Evolutionary conservation across 2,329 filamentous ascomycete species (phyloP).

Genomic region (Plectosphaerella cucumerina): DNA sequence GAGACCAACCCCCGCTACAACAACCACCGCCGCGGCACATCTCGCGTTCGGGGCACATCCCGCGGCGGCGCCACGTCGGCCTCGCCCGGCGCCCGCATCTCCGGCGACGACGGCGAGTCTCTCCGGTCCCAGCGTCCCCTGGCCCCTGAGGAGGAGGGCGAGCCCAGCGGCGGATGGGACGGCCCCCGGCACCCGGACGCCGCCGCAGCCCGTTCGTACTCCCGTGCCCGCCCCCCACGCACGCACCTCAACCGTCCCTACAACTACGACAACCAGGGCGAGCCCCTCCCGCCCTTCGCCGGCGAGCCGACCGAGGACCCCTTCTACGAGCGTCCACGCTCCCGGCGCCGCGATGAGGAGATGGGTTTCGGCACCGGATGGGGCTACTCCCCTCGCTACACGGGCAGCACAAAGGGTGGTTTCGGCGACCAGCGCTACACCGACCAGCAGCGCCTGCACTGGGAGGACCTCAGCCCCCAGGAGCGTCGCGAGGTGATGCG

Average conservation of each 20-base stretch:
- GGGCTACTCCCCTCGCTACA: slow-evolving; percentile 5
- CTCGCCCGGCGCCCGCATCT: neutral
- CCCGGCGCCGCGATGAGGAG: slow-evolving; percentile 11
- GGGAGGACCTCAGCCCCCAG: slow-evolving; percentile 30
- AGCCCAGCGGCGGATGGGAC: slow-evolving; percentile 10
- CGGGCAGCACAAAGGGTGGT: slow-evolving; percentile 5
- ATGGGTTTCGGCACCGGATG: slow-evolving; percentile 2
- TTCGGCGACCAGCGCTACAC: slow-evolving; percentile 8
- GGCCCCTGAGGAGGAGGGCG: slow-evolving; percentile 8
- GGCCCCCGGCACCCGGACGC: slow-evolving; percentile 6
- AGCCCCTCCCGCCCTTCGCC: slow-evolving; percentile 1
- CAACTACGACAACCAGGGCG: slow-evolving; percentile 9
- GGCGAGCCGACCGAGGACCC: slow-evolving; percentile 11
- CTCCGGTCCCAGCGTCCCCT: slow-evolving; percentile 6
- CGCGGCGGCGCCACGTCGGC: neutral
- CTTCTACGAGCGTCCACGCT: slow-evolving; percentile 6
- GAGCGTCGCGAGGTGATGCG: slow-evolving; percentile 39
- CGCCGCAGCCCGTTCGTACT: slow-evolving; percentile 6
- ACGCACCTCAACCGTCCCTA: slow-evolving; percentile 10
- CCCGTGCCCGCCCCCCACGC: slow-evolving; percentile 9
- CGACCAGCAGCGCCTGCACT: slow-evolving; percentile 23
- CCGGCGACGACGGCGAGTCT: slow-evolving; percentile 2
- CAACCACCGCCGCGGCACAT: neutral
- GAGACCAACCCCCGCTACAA: neutral
- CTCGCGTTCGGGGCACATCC: neutral